Evolutionary conservation across 306 rosid species (phyloP), one percentile per base, ranked within the genome.

Genomic region (Casuarina glauca): DNA sequence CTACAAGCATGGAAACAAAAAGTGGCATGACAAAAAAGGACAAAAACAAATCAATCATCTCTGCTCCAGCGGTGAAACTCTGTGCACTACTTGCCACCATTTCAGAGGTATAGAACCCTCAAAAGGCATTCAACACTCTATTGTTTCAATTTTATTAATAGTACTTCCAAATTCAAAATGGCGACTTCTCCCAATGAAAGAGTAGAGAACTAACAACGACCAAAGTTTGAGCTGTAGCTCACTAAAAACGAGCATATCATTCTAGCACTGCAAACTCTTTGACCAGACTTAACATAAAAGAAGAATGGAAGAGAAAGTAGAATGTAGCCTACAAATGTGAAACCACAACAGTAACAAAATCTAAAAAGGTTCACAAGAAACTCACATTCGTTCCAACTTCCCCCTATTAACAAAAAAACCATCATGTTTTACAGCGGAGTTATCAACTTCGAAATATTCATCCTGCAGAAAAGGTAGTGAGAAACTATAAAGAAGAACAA

Each of bases 381-480:
- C 98, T 83, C 84, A 95, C 99, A 74, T 78, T 82, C 93, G 97
- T 81, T 95, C 99, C 88, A 95, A 82, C 76, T 81, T 88, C 35
- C 99, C 99, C 87, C 94, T 85, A 79, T 95, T 95, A 78, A 95
- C 97, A 78, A 95, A 95, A 90, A 95, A 95, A 0, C 99, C 99
- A 46, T 86, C 94, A 84, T 95, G 99, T 82, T 91, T 95, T 84
- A 93, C 90, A 69, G 93, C 88, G 45, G 97, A 92, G 83, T 93
- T 84, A 81, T 95, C 99, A 82, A 95, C 99, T 85, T 95, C 90
- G 78, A 95, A 95, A 82, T 95, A 95, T 71, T 95, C 99, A 84
- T 95, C 99, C 97, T 95, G 97, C 94, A 85, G 44, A 82, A 77
- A 61, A 77, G 58, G 78, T 63, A 70, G 46, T 51, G 46, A 66